A percentile compares a stretch with the other conserved stretches of the same genome.
These are phyloP conservation scores for Lasiodiplodia citricola DNA, from an alignment of 2,329 filamentous ascomycete genomes.

Conservation along the genomic window DNA sequence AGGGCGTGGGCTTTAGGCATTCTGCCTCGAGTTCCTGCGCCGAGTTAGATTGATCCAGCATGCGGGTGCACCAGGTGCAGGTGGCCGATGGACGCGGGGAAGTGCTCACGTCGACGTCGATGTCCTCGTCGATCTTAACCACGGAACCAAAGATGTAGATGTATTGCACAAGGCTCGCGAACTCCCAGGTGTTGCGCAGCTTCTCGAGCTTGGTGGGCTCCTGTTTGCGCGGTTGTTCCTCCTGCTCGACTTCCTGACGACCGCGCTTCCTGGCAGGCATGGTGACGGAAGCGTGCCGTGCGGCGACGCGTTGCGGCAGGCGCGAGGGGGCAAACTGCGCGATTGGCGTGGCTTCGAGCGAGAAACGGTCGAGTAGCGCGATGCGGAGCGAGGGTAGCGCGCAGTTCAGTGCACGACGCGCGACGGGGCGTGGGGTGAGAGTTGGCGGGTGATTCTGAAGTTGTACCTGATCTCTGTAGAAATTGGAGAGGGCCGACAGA, in stretches of 20 bases:
- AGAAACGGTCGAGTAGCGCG: not conserved
- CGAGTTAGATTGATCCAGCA: slow-evolving; percentile 35
- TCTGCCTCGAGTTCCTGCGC: slow-evolving; percentile 83
- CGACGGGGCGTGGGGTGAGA: not conserved
- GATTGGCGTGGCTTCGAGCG: slow-evolving; percentile 3
- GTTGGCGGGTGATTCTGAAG: slow-evolving; percentile 10
- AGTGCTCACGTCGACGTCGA: slow-evolving; percentile 80
- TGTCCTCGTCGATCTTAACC: slow-evolving; percentile 85
- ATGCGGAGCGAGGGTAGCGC: not conserved
- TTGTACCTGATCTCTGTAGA: slow-evolving; percentile 21
- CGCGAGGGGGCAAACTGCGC: slow-evolving; percentile 16
- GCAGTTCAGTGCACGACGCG: not conserved
- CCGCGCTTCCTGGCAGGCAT: slow-evolving; percentile 47
- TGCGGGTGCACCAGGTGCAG: slow-evolving; percentile 31
- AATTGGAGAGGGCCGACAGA: slow-evolving; percentile 20
- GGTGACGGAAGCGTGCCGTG: slow-evolving; percentile 35
- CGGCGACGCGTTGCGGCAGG: slow-evolving; percentile 40
- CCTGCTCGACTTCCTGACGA: slow-evolving; percentile 60
- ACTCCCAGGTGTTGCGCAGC: slow-evolving; percentile 93
- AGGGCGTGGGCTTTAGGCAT: slow-evolving; percentile 77
- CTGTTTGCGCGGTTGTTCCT: slow-evolving; percentile 35
- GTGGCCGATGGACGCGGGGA: no score
- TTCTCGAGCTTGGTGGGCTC: slow-evolving; percentile 59
- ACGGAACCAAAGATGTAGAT: slow-evolving; percentile 87
- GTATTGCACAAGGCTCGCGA: slow-evolving; percentile 92